A percentile compares a stretch with the other conserved stretches of the same genome.
Conservation (phyloP, 108 stramenopile genomes). For the Skeletonema marinoi region DNA sequence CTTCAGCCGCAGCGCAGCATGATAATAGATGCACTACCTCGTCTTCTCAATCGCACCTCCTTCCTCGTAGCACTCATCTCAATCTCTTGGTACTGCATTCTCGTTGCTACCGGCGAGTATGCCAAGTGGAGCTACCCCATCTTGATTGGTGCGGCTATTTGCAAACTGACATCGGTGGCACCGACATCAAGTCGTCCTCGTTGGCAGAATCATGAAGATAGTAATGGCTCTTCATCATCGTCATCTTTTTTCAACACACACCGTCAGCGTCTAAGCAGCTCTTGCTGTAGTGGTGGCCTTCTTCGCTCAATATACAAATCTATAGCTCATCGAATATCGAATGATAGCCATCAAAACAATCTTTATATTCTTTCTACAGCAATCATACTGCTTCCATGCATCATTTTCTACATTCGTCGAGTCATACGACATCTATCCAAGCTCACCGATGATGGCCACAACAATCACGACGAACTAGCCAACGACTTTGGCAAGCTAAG, state of each 20-base stretch:
- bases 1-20: neutral
- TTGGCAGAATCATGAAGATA: neutral
- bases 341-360: neutral
- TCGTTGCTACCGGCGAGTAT: constrained; percentile 2
- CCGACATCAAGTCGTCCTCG: neutral
- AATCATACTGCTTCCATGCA: neutral
- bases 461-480: constrained; percentile 14
- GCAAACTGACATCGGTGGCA: neutral
- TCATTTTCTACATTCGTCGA: neutral
- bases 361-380: neutral
- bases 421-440: neutral
- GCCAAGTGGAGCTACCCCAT: constrained; percentile 4
- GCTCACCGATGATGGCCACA: neutral
- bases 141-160: neutral
- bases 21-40: neutral
- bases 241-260: neutral
- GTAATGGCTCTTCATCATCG: neutral
- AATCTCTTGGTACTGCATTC: neutral
- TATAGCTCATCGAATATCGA: neutral
- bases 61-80: neutral
- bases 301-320: neutral
- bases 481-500: constrained; percentile 29
- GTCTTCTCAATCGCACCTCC: neutral
- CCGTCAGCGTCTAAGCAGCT: neutral
- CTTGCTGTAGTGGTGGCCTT: neutral